phyloP scores from a whole-genome alignment of 106 monocot genomes.

The Dendrobium huoshanense region DNA sequence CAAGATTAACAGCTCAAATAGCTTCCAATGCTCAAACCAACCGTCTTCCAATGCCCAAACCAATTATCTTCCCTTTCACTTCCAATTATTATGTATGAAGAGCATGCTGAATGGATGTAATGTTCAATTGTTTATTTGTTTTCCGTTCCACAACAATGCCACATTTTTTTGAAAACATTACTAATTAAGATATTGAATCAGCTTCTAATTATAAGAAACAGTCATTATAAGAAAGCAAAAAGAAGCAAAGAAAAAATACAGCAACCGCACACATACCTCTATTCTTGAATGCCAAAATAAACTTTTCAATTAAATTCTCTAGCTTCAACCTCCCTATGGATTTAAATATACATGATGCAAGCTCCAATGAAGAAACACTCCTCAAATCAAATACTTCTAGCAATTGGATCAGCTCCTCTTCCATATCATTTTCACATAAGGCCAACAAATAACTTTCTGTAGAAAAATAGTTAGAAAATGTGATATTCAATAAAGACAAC shows the following conservation, averaged over 20 bases:
- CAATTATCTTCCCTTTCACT: background rate
- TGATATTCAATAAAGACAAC: background rate
- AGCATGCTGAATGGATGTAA: background rate
- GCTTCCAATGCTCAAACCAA: background rate
- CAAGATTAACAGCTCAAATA: background rate
- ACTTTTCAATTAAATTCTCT: conserved; percentile 34
- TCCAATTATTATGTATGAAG: background rate
- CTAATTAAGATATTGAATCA: background rate
- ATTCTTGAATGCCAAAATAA: conserved; percentile 42
- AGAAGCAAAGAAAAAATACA: background rate
- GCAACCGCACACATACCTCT: conserved; percentile 27
- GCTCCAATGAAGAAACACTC: conserved; percentile 35
- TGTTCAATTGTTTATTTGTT: background rate
- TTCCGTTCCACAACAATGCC: background rate
- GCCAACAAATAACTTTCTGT: conserved; percentile 81
- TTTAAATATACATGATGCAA: conserved; percentile 44
- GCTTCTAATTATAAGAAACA: background rate
- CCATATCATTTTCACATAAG: conserved; percentile 68
- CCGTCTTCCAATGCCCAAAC: background rate
- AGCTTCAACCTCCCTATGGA: conserved; percentile 61
- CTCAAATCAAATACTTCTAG: conserved; percentile 51
- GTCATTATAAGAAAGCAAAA: background rate
- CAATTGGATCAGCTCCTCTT: conserved; percentile 43
- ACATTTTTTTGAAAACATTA: background rate
- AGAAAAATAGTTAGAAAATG: conserved; percentile 3